These are phyloP conservation scores for Thielaviopsis ethacetica DNA, from an alignment of 2,329 filamentous ascomycete species.

Conservation along the genomic window DNA sequence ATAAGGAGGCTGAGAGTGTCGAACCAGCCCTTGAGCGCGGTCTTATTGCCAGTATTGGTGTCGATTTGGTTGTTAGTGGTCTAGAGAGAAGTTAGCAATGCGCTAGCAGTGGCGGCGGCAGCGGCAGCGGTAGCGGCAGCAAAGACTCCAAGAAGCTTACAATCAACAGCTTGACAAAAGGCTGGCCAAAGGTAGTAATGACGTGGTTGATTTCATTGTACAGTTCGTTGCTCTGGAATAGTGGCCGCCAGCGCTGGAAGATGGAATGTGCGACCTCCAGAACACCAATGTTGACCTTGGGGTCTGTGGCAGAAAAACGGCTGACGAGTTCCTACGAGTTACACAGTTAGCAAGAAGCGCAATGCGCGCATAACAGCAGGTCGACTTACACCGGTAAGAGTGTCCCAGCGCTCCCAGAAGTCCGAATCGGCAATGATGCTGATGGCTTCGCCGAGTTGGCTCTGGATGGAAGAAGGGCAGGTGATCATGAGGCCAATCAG, in stretches of 20 bases:
- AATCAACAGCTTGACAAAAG: slow-evolving; percentile 67
- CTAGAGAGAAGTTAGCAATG: slow-evolving; percentile 19
- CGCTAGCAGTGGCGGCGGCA: not conserved
- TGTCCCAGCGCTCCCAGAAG: slow-evolving; percentile 93
- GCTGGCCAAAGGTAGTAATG: slow-evolving; percentile 62
- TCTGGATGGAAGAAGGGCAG: slow-evolving; percentile 72
- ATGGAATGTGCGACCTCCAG: slow-evolving; percentile 96
- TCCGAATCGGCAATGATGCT: slow-evolving; percentile 96
- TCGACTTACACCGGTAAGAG: slow-evolving; percentile 43
- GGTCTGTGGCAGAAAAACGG: slow-evolving; percentile 66
- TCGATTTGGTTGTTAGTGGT: slow-evolving; percentile 57
- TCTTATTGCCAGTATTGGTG: slow-evolving; percentile 59
- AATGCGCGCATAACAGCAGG: not conserved
- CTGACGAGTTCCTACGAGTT: slow-evolving; percentile 60
- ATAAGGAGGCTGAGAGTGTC: slow-evolving; percentile 74
- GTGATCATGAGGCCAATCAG: slow-evolving; percentile 94
- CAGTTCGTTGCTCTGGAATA: slow-evolving; percentile 83
- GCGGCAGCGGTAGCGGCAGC: not conserved
- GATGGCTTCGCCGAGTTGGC: slow-evolving; percentile 89
- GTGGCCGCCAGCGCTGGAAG: slow-evolving; percentile 85
- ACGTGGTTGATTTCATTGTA: slow-evolving; percentile 97
- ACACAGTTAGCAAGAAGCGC: not conserved
- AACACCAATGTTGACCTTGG: slow-evolving; percentile 79
- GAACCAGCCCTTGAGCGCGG: slow-evolving; percentile 59
- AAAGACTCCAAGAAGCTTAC: slow-evolving; percentile 26